Percentiles rank a stretch among this genome's conserved stretches.
phyloP scores from a whole-genome alignment of 2,329 filamentous ascomycete genomes.

The Cladophialophora psammophila region DNA sequence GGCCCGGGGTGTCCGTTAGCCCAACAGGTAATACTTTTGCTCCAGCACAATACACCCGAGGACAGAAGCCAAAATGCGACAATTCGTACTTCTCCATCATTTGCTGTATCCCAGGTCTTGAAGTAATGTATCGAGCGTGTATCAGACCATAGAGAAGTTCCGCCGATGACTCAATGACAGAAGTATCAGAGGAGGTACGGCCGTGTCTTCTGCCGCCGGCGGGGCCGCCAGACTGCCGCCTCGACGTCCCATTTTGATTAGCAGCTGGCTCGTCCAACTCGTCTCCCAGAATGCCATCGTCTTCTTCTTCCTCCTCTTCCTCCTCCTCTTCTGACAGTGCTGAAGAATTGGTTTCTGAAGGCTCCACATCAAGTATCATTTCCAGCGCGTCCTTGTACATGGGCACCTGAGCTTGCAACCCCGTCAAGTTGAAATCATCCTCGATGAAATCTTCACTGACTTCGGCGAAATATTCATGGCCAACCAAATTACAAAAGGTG shows the following conservation, averaged over 20 bases:
- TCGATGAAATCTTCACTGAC: slow-evolving; percentile 99
- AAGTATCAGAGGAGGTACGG: slow-evolving; percentile 89
- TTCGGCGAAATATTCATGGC: slow-evolving; percentile 98
- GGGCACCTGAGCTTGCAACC: slow-evolving; percentile 89
- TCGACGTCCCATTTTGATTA: slow-evolving; percentile 55
- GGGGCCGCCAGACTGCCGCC: slow-evolving; percentile 59
- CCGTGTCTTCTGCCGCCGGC: slow-evolving; percentile 70
- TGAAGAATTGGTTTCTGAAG: slow-evolving; percentile 69
- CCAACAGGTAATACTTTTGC: slow-evolving; percentile 92
- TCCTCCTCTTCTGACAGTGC: slow-evolving; percentile 63
- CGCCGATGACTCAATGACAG: slow-evolving; percentile 95
- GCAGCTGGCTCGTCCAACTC: slow-evolving; percentile 57
- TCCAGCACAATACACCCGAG: slow-evolving; percentile 90
- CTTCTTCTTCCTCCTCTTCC: slow-evolving; percentile 70
- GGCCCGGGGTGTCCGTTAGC: slow-evolving; percentile 90
- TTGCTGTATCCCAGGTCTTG: slow-evolving; percentile 92
- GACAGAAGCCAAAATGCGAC: slow-evolving; percentile 93
- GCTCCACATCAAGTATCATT: slow-evolving; percentile 99
- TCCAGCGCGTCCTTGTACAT: slow-evolving; percentile 99
- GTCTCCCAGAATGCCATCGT: slow-evolving; percentile 71
- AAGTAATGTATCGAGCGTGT: slow-evolving; percentile 98
- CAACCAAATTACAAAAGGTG: slow-evolving; percentile 92
- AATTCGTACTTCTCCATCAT: slow-evolving; percentile 99
- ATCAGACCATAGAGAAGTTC: slow-evolving; percentile 98
- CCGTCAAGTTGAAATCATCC: slow-evolving; percentile 98